Evolutionary conservation across 164 flowering plant species (phyloP), one percentile per base, ranked within the genome.

Genomic region (Stephania yunnanensis): DNA sequence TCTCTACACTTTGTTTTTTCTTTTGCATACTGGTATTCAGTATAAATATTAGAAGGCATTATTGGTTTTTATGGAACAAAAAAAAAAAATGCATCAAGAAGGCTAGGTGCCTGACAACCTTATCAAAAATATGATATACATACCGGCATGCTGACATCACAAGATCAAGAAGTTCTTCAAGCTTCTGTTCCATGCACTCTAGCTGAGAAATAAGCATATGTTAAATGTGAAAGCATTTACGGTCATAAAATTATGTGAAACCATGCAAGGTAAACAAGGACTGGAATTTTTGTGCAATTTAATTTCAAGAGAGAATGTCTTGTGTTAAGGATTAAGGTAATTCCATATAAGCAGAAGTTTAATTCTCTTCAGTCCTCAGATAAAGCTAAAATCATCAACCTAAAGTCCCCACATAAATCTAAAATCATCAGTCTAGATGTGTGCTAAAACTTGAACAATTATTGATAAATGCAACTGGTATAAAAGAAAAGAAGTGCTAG

Each of bases 61-160:
- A 58, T 58, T 58, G 65, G 17, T 58, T 0, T 58, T 1, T 58
- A 17, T 15, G 65, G 22, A 58, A 10, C 69, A 66, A 66, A 31
- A 22, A 30, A 30, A 25, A 25, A 66, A 13, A 25, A 25, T 66
- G 4, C 30, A 66, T 6, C 13, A 10, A 11, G 42, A 66, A 25
- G 25, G 20, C 12, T 29, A 6, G 17, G 69, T 25, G 69, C 17
- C 13, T 15, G 17, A 68, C 25, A 30, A 13, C 4, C 22, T 19
- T 55, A 15, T 58, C 68, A n/a, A 2, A 48, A 70, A 52, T 25
- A 61, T 7, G 46, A 53, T 25, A 4, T 25, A 73, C 44, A 55
- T 80, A 87, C 95, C 95, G 86, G 89, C 87, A 84, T 68, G 55
- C 84, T 68, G 89, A 80, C 84, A 82, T 74, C 22, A 87, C 75